These are phyloP conservation scores for Fusarium mundagurra DNA, from an alignment of 2,329 filamentous ascomycete species.

Conservation along the genomic window DNA sequence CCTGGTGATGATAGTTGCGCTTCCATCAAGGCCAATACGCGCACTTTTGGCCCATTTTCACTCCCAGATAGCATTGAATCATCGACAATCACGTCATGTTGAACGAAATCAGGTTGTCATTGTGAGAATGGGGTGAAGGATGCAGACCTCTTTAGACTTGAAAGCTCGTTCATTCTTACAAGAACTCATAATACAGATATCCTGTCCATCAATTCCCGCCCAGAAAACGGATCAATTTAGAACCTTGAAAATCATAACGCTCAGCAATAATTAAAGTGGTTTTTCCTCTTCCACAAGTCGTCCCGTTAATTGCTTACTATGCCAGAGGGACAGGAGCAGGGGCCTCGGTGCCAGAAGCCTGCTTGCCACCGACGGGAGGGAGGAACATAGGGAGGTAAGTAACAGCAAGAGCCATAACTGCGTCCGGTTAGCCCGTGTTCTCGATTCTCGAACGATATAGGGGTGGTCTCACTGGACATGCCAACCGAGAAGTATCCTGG, in stretches of 20 bases:
- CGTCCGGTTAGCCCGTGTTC: conserved; percentile 12
- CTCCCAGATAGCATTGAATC: background rate
- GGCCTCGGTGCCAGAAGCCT: conserved; percentile 48
- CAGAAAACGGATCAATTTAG: background rate
- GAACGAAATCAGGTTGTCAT: too few species aligned
- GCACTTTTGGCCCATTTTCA: background rate
- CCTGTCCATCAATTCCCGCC: background rate
- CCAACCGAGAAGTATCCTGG: conserved; percentile 77
- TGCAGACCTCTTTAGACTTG: background rate
- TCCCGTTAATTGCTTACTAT: conserved; percentile 15
- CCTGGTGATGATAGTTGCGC: background rate
- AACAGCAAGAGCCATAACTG: conserved; percentile 69
- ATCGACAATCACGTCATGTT: background rate
- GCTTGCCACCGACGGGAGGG: conserved; percentile 49
- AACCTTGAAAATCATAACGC: conserved; percentile 11
- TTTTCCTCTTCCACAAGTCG: background rate
- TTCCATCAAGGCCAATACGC: background rate
- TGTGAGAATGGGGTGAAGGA: background rate
- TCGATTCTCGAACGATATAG: background rate
- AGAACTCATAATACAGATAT: conserved; percentile 8
- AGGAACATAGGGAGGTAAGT: conserved; percentile 63
- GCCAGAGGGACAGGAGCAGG: conserved; percentile 36
- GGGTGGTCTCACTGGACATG: conserved; percentile 74
- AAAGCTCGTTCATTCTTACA: conserved; percentile 4
- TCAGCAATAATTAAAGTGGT: conserved; percentile 9